phyloP scores from a whole-genome alignment of 2,329 filamentous ascomycete genomes.

The Karstenula rhodostoma region DNA sequence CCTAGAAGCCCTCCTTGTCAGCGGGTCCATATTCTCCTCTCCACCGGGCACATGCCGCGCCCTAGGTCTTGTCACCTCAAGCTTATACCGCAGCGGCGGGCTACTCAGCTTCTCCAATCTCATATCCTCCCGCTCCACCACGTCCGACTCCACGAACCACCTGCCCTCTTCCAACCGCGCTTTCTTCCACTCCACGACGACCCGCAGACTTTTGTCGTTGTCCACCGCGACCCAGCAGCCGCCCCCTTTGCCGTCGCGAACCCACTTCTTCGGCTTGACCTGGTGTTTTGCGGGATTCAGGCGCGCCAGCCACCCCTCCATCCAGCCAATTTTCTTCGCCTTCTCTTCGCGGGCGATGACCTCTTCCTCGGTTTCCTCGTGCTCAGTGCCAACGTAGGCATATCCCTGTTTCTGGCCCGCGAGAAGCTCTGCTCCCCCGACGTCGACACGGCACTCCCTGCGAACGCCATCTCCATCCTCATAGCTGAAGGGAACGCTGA shows the following conservation, averaged over 20 bases:
- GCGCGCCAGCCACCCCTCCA: neutral
- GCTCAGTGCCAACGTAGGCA: neutral
- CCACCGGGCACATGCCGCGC: neutral
- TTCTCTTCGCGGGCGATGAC: neutral
- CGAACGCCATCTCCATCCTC: neutral
- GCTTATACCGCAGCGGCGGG: neutral
- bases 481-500: neutral
- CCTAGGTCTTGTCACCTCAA: neutral
- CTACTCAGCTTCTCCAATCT: neutral
- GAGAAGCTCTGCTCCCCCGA: neutral
- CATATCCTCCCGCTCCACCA: neutral
- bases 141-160: neutral
- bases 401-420: neutral
- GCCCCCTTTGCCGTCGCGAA: neutral
- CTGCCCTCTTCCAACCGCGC: neutral
- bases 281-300: neutral
- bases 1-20: neutral
- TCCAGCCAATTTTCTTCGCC: neutral
- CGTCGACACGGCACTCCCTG: neutral
- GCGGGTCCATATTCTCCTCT: neutral
- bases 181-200: neutral
- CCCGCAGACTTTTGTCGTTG: neutral
- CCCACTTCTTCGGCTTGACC: neutral
- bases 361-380: neutral
- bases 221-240: neutral